Evolutionary conservation across 148 eudicot genomes (phyloP).

Genomic region (Simmondsia chinensis): DNA sequence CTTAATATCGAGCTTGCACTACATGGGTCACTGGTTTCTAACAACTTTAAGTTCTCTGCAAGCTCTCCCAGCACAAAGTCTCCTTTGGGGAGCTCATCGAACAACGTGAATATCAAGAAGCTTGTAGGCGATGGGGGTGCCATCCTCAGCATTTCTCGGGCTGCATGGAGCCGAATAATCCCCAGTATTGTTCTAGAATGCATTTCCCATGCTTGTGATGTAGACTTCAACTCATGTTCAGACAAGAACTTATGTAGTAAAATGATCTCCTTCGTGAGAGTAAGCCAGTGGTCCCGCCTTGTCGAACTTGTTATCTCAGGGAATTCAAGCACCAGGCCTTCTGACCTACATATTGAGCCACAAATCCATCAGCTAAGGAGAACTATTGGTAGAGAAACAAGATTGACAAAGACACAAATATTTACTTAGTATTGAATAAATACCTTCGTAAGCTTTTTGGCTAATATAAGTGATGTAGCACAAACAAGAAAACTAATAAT

Average conservation of each 20-base stretch:
- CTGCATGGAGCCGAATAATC: constrained; percentile 77
- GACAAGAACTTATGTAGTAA: constrained; percentile 58
- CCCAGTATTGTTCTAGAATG: constrained; percentile 77
- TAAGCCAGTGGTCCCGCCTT: constrained; percentile 91
- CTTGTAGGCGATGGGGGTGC: constrained; percentile 82
- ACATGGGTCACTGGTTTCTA: constrained; percentile 38
- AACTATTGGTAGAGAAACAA: too few species aligned
- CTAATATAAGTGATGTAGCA: too few species aligned
- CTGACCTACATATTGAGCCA: constrained; percentile 39
- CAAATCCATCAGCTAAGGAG: constrained; percentile 1
- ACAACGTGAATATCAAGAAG: constrained; percentile 63
- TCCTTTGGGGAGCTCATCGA: constrained; percentile 83
- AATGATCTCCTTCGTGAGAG: constrained; percentile 61
- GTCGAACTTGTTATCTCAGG: constrained; percentile 87
- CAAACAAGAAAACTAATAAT: too few species aligned
- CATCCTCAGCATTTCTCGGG: constrained; percentile 81
- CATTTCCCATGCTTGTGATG: constrained; percentile 68
- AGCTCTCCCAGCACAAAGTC: constrained; percentile 76
- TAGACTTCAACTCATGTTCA: constrained; percentile 29
- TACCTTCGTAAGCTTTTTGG: too few species aligned
- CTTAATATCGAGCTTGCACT: constrained; percentile 69
- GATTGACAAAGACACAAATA: too few species aligned
- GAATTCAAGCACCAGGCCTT: constrained; percentile 59
- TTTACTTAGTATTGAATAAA: too few species aligned
- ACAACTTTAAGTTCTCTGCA: constrained; percentile 44